Conservation (phyloP, 2,329 filamentous ascomycete species). For the Cytospora piceae region DNA sequence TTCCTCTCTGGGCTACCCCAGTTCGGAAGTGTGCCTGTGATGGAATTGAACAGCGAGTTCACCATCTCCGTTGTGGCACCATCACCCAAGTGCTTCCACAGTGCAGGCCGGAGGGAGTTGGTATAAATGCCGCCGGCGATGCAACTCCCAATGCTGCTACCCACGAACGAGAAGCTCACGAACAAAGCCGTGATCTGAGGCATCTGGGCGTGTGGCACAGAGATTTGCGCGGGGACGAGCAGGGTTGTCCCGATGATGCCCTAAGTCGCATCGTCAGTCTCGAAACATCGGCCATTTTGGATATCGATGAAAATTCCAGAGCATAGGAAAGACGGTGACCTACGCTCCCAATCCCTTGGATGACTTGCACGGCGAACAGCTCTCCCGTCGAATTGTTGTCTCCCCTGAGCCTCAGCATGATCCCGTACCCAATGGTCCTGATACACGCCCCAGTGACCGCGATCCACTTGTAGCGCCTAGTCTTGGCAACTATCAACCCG, state of each 20-base stretch:
- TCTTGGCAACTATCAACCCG: slow-evolving; percentile 47
- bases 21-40: slow-evolving; percentile 45
- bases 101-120: slow-evolving; percentile 43
- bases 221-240: slow-evolving; percentile 49
- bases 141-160: slow-evolving; percentile 43
- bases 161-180: slow-evolving; percentile 47
- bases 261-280: neutral
- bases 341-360: slow-evolving; percentile 50
- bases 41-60: slow-evolving; percentile 48
- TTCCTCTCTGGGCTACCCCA: slow-evolving; percentile 46
- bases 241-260: slow-evolving; percentile 49
- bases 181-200: slow-evolving; percentile 53
- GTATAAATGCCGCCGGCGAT: slow-evolving; percentile 56
- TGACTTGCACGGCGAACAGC: slow-evolving; percentile 51
- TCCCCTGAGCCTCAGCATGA: slow-evolving; percentile 54
- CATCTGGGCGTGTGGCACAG: slow-evolving; percentile 49
- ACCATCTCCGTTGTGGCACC: slow-evolving; percentile 39
- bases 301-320: neutral
- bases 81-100: slow-evolving; percentile 43
- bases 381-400: slow-evolving; percentile 48
- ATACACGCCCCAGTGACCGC: slow-evolving; percentile 45
- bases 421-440: slow-evolving; percentile 51
- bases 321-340: neutral
- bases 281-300: neutral
- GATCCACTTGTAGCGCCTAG: slow-evolving; percentile 52